Evolutionary conservation across 106 monocot genomes (phyloP).

Genomic region (Cymbidium sinense): DNA sequence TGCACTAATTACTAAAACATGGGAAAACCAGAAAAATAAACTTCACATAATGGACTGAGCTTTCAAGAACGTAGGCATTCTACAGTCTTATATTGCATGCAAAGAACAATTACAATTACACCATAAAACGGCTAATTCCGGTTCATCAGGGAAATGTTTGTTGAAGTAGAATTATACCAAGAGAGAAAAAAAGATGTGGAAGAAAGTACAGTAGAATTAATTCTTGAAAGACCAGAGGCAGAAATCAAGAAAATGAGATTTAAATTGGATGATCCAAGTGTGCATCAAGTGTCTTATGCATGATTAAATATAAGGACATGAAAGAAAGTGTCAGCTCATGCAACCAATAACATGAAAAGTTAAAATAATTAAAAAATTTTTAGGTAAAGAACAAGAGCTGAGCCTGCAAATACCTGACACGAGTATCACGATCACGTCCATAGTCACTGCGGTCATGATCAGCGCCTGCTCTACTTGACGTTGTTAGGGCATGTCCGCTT

Average conservation of each 20-base stretch:
- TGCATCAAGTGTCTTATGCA: too few relatives aligned
- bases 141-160: not conserved
- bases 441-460: conserved; percentile 10
- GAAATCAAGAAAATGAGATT: too few relatives aligned
- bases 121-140: not conserved
- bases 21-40: not conserved
- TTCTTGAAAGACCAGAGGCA: too few relatives aligned
- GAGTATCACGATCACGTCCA: conserved; percentile 16
- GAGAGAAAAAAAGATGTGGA: not conserved
- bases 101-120: too few relatives aligned
- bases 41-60: not conserved
- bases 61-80: not conserved
- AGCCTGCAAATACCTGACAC: conserved; percentile 27
- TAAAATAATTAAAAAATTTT: too few relatives aligned
- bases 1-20: not conserved
- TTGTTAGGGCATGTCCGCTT: conserved; percentile 13
- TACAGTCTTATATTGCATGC: too few relatives aligned
- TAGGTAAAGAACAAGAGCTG: too few relatives aligned
- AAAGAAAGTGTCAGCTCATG: too few relatives aligned
- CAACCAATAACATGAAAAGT: too few relatives aligned
- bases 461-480: conserved; percentile 16
- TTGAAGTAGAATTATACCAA: not conserved
- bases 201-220: too few relatives aligned
- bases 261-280: too few relatives aligned
- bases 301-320: too few relatives aligned